Conservation (phyloP, 2,329 filamentous ascomycete species). For the Cladosporium colombiae region DNA sequence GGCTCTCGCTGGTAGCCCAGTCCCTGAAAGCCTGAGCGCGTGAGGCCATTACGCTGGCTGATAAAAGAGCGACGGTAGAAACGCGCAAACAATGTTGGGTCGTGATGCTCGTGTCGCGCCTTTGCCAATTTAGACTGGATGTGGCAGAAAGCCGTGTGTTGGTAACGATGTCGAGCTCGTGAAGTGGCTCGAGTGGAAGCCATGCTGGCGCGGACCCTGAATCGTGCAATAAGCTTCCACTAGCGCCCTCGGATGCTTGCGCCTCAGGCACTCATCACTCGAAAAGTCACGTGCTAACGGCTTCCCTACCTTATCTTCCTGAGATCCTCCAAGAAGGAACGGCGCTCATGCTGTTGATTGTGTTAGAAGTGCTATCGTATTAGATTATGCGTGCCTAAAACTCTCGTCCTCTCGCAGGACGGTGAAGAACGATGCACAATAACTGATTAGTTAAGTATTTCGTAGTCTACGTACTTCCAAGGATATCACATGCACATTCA, state of each 20-base stretch:
- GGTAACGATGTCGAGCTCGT: neutral
- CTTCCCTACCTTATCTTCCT: no score
- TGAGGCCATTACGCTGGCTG: slow-evolving; percentile 10
- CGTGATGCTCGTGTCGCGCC: neutral
- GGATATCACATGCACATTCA: neutral
- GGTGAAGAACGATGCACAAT: neutral
- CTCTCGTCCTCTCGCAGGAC: no score
- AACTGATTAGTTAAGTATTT: neutral
- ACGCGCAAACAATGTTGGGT: neutral
- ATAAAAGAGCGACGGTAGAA: neutral
- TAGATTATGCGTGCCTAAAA: no score
- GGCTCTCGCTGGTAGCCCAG: slow-evolving; percentile 52
- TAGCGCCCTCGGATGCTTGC: neutral
- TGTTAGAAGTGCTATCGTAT: neutral
- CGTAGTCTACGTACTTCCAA: neutral
- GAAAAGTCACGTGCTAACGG: neutral
- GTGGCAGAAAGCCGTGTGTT: neutral
- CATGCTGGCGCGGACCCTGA: neutral
- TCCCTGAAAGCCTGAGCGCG: slow-evolving; percentile 26
- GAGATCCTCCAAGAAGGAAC: no score
- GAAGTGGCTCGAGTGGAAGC: slow-evolving; percentile 4
- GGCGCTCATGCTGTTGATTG: neutral
- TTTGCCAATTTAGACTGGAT: neutral
- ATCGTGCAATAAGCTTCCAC: neutral
- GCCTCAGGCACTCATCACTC: neutral